Evolutionary conservation across 2,329 filamentous ascomycete species (phyloP).

Genomic region (Drechslerella dactyloides): DNA sequence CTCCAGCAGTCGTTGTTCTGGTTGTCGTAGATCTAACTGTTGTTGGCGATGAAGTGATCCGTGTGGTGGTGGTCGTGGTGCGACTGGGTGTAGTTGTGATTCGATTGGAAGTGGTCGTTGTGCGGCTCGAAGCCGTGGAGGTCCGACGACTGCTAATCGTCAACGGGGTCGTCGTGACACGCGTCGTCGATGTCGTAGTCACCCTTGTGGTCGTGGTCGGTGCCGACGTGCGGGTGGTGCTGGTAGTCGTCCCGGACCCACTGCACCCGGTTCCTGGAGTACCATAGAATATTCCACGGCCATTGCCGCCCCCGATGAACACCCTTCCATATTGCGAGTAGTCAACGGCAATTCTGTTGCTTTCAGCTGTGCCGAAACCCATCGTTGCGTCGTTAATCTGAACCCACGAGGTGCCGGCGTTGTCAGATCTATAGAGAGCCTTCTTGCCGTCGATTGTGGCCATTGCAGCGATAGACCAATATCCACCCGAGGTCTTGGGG

Average conservation of each 20-base stretch:
- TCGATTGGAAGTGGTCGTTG: neutral
- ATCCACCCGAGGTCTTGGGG: conserved; percentile 50
- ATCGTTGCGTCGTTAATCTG: conserved; percentile 52
- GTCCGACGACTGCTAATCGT: neutral
- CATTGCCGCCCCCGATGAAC: conserved; percentile 52
- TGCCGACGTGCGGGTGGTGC: conserved; percentile 14
- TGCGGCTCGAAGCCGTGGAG: neutral
- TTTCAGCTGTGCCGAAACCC: conserved; percentile 52
- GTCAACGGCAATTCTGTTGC: conserved; percentile 51
- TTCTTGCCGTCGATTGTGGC: conserved; percentile 51
- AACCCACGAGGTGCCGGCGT: conserved; percentile 50
- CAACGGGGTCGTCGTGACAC: neutral
- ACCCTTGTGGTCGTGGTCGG: conserved; percentile 12
- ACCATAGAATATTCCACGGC: conserved; percentile 53
- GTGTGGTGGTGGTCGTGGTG: conserved; percentile 4
- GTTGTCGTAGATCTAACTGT: too few species aligned
- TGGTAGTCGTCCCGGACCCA: conserved; percentile 10
- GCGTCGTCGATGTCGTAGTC: conserved; percentile 12
- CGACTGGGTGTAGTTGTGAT: conserved; percentile 1
- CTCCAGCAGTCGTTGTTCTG: conserved; percentile 12
- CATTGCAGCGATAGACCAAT: conserved; percentile 52
- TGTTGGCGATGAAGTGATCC: conserved; percentile 2
- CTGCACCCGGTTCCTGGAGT: conserved; percentile 29
- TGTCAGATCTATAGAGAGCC: conserved; percentile 52
- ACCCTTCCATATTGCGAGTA: conserved; percentile 51